A percentile compares a stretch with the other conserved stretches of the same genome.
Evolutionary conservation across 2,329 filamentous ascomycete species (phyloP).

Genomic region (Aspergillus jensenii): DNA sequence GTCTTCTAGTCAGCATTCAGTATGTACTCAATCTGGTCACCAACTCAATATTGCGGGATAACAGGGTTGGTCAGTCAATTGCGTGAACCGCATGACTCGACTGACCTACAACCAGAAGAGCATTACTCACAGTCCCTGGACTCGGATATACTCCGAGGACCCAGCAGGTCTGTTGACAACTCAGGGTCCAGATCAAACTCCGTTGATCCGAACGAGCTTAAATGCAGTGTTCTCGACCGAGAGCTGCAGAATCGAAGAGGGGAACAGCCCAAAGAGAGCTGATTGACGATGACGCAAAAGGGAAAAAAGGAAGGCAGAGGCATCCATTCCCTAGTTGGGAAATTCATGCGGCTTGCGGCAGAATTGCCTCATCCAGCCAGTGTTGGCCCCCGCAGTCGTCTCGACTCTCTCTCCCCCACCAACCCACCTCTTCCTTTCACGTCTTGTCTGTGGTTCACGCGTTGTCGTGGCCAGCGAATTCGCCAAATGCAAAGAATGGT

Average conservation of each 20-base stretch:
- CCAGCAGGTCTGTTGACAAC: background rate
- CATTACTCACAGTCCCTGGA: background rate
- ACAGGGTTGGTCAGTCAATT: no score
- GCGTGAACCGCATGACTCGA: no score
- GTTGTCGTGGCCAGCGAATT: background rate
- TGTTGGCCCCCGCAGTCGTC: background rate
- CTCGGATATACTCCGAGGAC: background rate
- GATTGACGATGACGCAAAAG: background rate
- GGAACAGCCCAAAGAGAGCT: background rate
- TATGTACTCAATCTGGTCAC: no score
- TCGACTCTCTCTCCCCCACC: background rate
- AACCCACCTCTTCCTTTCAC: background rate
- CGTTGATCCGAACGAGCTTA: background rate
- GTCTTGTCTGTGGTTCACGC: background rate
- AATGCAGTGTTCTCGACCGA: background rate
- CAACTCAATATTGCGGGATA: no score
- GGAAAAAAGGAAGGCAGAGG: background rate
- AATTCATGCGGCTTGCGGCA: slow-evolving; percentile 1
- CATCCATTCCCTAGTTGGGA: background rate
- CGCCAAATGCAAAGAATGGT: background rate
- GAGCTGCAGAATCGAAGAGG: background rate
- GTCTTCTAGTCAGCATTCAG: no score
- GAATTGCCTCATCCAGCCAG: slow-evolving; percentile 6
- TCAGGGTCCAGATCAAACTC: background rate
- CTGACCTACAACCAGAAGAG: no score